Evolutionary conservation across 1,284 basidiomycete species (phyloP).

Genomic region (Rhodotorula sp.): DNA sequence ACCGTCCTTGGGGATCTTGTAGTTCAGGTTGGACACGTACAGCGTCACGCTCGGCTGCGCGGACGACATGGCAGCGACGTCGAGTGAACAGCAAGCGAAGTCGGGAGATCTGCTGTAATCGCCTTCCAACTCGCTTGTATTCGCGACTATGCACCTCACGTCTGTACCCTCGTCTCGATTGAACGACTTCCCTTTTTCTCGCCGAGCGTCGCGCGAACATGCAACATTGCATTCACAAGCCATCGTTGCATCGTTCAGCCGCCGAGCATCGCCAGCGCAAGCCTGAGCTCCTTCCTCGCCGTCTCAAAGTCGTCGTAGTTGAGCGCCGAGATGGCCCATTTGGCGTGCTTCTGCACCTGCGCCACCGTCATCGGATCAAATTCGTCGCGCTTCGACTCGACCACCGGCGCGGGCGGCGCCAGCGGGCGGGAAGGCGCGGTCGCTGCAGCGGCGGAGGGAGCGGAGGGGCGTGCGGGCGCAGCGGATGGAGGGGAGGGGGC

Average conservation of each 20-base stretch:
- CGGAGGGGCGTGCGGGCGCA: not conserved
- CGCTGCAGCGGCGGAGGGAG: not conserved
- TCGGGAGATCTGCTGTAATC: too few species aligned
- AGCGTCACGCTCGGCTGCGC: conserved; percentile 76
- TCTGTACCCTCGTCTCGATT: too few species aligned
- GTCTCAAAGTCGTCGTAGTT: conserved; percentile 88
- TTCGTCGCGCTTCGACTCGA: conserved; percentile 62
- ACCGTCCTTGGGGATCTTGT: conserved; percentile 79
- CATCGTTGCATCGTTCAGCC: conserved; percentile 42
- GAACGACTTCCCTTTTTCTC: not conserved
- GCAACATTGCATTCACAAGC: too few species aligned
- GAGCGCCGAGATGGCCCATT: conserved; percentile 83
- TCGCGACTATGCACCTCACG: too few species aligned
- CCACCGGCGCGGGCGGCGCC: conserved; percentile 41
- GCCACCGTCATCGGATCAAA: conserved; percentile 66
- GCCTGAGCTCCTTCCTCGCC: conserved; percentile 73
- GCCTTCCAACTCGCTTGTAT: too few species aligned
- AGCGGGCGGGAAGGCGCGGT: not conserved
- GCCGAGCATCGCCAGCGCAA: conserved; percentile 72
- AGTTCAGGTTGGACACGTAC: conserved; percentile 90
- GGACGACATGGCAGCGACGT: conserved; percentile 13
- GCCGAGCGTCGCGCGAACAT: too few species aligned
- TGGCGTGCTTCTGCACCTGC: conserved; percentile 82
- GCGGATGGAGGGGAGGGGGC: not conserved
- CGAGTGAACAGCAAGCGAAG: too few species aligned